A percentile compares a stretch with the other conserved stretches of the same genome.
phyloP scores from a whole-genome alignment of 2,329 filamentous ascomycete genomes.

The Aureobasidium sp. region DNA sequence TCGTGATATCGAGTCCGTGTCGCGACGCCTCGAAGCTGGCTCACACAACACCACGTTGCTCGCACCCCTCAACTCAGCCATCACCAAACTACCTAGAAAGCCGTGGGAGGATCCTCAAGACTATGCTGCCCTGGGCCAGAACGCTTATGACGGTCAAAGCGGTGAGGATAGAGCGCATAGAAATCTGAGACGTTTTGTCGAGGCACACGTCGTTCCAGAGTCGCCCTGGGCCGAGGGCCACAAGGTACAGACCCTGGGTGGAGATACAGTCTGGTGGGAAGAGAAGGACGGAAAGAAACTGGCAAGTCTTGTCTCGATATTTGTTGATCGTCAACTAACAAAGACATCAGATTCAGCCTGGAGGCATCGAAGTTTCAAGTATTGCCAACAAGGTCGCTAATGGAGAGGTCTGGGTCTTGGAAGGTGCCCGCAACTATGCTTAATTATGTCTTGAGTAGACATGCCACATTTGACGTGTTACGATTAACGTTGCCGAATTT shows the following conservation, averaged over 20 bases:
- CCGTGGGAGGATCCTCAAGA: slow-evolving; percentile 76
- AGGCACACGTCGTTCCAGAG: slow-evolving; percentile 68
- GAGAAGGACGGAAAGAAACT: slow-evolving; percentile 56
- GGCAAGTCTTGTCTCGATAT: slow-evolving; percentile 20
- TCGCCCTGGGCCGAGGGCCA: slow-evolving; percentile 66
- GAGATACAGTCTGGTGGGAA: slow-evolving; percentile 76
- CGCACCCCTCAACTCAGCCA: slow-evolving; percentile 74
- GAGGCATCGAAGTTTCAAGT: slow-evolving; percentile 65
- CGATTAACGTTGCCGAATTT: neutral
- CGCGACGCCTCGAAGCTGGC: slow-evolving; percentile 57
- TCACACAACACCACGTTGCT: slow-evolving; percentile 71
- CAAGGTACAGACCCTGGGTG: slow-evolving; percentile 60
- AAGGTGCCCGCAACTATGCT: slow-evolving; percentile 49
- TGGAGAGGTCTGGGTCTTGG: slow-evolving; percentile 78
- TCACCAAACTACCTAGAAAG: slow-evolving; percentile 71
- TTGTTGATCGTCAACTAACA: neutral
- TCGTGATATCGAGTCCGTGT: slow-evolving; percentile 63
- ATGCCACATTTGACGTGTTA: neutral
- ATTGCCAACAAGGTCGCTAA: slow-evolving; percentile 73
- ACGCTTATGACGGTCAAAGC: slow-evolving; percentile 66
- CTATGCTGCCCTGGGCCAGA: slow-evolving; percentile 56
- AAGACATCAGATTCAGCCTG: slow-evolving; percentile 60
- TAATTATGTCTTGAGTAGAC: slow-evolving; percentile 6
- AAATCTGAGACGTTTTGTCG: slow-evolving; percentile 74
- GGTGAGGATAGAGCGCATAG: slow-evolving; percentile 67